Conservation (phyloP, 495 filamentous ascomycete genomes). For the Halenospora varia region DNA sequence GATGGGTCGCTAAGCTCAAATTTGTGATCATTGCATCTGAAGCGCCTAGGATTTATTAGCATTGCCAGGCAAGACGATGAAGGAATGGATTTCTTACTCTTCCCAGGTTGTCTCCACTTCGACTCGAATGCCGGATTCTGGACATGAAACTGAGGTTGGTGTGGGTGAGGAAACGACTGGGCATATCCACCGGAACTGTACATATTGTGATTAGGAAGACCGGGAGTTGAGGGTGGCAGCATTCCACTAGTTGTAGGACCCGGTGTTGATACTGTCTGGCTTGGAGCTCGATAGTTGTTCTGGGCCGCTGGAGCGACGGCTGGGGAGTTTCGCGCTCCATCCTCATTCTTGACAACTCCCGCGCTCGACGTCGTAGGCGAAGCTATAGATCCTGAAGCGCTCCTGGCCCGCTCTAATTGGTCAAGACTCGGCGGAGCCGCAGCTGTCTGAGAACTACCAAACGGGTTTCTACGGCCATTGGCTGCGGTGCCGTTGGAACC, state of each 20-base stretch:
- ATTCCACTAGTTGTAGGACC: conserved; percentile 31
- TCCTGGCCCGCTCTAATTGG: conserved; percentile 37
- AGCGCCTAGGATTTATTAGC: conserved; percentile 29
- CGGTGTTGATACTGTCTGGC: conserved; percentile 26
- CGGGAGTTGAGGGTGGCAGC: conserved; percentile 36
- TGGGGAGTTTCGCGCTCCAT: conserved; percentile 27
- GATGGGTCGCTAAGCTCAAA: conserved; percentile 62
- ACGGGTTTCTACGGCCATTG: conserved; percentile 24
- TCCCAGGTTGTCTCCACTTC: conserved; percentile 42
- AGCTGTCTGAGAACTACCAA: conserved; percentile 18
- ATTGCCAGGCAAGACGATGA: conserved; percentile 3
- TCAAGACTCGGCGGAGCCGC: conserved; percentile 23
- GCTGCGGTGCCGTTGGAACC: conserved; percentile 20
- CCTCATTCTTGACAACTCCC: conserved; percentile 41
- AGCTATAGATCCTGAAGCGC: conserved; percentile 38
- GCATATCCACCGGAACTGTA: conserved; percentile 16
- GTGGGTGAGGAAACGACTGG: conserved; percentile 22
- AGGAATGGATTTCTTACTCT: conserved; percentile 40
- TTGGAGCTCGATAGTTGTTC: conserved; percentile 23
- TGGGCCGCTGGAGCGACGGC: conserved; percentile 21
- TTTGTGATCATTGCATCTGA: conserved; percentile 62
- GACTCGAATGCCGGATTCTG: conserved; percentile 25
- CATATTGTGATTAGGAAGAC: conserved; percentile 28
- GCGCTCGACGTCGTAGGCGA: conserved; percentile 44
- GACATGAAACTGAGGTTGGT: conserved; percentile 12